Evolutionary conservation across 148 eudicot genomes (phyloP).

Genomic region (Polygonum aviculare): DNA sequence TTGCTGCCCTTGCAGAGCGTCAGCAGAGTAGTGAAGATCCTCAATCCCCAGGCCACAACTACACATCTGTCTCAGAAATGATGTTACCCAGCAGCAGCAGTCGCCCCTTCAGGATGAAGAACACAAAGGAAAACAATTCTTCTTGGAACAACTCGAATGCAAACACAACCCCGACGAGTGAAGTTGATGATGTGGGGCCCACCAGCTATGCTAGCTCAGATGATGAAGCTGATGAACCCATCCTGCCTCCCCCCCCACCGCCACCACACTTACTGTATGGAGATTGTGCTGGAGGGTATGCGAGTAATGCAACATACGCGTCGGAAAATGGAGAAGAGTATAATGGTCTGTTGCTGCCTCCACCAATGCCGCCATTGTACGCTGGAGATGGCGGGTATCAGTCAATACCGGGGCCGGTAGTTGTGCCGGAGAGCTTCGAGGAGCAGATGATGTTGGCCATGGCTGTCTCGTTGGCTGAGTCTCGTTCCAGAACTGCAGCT

Average conservation of each 20-base stretch:
- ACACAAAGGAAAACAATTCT: slow-evolving; percentile 16
- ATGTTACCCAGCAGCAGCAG: slow-evolving; percentile 34
- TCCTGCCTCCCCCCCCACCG: slow-evolving; percentile 15
- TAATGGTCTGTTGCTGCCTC: neutral
- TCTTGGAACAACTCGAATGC: neutral
- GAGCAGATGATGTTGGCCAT: slow-evolving; percentile 99
- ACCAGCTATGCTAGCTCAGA: slow-evolving; percentile 34
- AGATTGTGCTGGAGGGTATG: neutral
- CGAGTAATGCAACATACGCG: neutral
- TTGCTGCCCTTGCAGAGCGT: slow-evolving; percentile 94
- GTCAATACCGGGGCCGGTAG: slow-evolving; percentile 24
- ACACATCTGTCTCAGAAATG: slow-evolving; percentile 28
- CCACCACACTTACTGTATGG: neutral
- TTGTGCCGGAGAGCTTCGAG: slow-evolving; percentile 74
- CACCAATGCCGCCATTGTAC: slow-evolving; percentile 11
- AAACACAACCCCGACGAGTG: slow-evolving; percentile 23
- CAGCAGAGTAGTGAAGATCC: slow-evolving; percentile 52
- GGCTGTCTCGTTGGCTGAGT: slow-evolving; percentile 94
- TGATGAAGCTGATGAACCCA: slow-evolving; percentile 7
- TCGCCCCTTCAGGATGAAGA: slow-evolving; percentile 20
- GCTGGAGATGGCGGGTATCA: slow-evolving; percentile 26
- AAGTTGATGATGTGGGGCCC: slow-evolving; percentile 42
- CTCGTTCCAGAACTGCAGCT: slow-evolving; percentile 46
- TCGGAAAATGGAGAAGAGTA: neutral
- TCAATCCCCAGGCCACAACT: slow-evolving; percentile 29